A percentile compares a stretch with the other conserved stretches of the same genome.
Evolutionary conservation across 176 grass and related monocot species (phyloP).

Genomic region (Eleusine indica): DNA sequence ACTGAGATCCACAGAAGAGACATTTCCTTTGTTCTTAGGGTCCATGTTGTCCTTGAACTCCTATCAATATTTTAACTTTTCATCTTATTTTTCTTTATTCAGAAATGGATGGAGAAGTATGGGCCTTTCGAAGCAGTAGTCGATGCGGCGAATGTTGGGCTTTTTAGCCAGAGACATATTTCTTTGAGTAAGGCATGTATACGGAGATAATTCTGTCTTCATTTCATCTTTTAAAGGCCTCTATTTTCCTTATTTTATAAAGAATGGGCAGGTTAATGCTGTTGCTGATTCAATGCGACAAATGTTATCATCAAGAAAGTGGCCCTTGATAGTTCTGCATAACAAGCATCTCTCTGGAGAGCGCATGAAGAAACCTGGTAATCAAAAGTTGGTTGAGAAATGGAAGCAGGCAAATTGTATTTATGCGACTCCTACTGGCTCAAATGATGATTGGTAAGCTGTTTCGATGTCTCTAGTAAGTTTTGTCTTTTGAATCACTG

Average conservation of each 20-base stretch:
- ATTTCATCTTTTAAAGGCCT: conserved; percentile 2
- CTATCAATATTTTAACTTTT: neutral
- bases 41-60: conserved; percentile 15
- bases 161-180: conserved; percentile 59
- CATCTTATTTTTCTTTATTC: neutral
- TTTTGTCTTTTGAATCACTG: conserved; percentile 18
- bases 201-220: conserved; percentile 8
- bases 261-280: conserved; percentile 57
- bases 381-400: conserved; percentile 51
- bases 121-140: conserved; percentile 69
- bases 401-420: conserved; percentile 67
- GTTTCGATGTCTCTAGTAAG: conserved; percentile 26
- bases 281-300: conserved; percentile 54
- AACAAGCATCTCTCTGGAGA: conserved; percentile 63
- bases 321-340: conserved; percentile 66
- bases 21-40: neutral
- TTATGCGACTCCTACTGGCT: conserved; percentile 74
- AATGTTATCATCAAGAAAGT: conserved; percentile 50
- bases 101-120: conserved; percentile 71
- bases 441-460: conserved; percentile 83
- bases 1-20: neutral
- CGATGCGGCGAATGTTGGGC: conserved; percentile 70
- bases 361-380: conserved; percentile 45
- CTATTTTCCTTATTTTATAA: neutral
- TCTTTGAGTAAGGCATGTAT: conserved; percentile 62